phyloP scores from a whole-genome alignment of 192 early-diverging fungal species.

The Geranomyces michiganensis region DNA sequence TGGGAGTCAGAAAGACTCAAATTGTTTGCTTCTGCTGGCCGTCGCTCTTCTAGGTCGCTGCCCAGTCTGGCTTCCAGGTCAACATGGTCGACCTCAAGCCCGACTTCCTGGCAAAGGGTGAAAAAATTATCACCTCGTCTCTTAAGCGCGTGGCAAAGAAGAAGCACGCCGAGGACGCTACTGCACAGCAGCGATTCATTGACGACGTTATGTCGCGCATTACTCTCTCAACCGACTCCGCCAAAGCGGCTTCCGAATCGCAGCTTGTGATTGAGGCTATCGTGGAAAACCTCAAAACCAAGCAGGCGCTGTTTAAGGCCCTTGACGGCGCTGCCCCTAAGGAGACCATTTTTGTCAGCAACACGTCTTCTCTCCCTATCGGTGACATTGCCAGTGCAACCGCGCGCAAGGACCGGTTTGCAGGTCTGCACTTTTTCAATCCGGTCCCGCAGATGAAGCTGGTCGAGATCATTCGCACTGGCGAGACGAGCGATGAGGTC shows the following conservation, averaged over 20 bases:
- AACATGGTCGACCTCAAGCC: conserved; percentile 84
- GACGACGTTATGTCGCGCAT: conserved; percentile 73
- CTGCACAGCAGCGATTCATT: conserved; percentile 53
- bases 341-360: conserved; percentile 81
- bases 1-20: background rate
- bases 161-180: conserved; percentile 75
- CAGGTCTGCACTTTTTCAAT: conserved; percentile 97
- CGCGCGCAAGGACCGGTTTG: conserved; percentile 61
- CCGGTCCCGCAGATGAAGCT: conserved; percentile 99
- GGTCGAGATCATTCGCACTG: conserved; percentile 87
- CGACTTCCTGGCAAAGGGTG: conserved; percentile 74
- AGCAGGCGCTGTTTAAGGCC: conserved; percentile 77
- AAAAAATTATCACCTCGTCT: conserved; percentile 82
- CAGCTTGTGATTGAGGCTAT: conserved; percentile 95
- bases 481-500: conserved; percentile 58
- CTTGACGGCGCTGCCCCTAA: conserved; percentile 74
- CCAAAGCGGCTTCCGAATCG: conserved; percentile 59
- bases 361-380: conserved; percentile 92
- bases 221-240: conserved; percentile 64
- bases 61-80: conserved; percentile 76
- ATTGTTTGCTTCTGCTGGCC: background rate
- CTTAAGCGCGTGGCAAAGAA: conserved; percentile 88
- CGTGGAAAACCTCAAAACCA: conserved; percentile 89
- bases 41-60: conserved; percentile 77
- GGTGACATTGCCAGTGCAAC: conserved; percentile 72